phyloP scores from a whole-genome alignment of 441 rosid genomes.

The Arabidopsis lyrata region DNA sequence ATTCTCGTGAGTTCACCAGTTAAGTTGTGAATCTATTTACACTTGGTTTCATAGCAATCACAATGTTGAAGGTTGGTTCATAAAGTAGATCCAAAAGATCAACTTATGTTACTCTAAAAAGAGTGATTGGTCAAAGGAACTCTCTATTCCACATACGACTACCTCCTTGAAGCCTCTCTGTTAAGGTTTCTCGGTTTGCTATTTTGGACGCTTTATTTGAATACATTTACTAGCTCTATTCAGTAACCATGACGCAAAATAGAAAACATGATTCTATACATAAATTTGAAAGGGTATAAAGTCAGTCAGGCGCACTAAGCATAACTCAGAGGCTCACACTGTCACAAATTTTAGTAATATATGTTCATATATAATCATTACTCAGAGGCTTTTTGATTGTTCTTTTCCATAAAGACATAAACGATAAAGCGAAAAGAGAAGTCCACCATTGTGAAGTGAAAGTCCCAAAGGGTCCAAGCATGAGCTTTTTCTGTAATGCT shows the following conservation, averaged over 20 bases:
- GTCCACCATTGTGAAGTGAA: slow-evolving; percentile 41
- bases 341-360: neutral
- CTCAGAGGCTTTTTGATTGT: slow-evolving; percentile 17
- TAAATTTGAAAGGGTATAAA: slow-evolving; percentile 16
- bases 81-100: slow-evolving; percentile 14
- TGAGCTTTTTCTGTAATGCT: slow-evolving; percentile 40
- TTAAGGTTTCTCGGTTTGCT: slow-evolving; percentile 11
- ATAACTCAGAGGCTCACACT: slow-evolving; percentile 13
- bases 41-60: slow-evolving; percentile 9
- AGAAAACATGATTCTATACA: slow-evolving; percentile 15
- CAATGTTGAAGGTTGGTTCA: slow-evolving; percentile 21
- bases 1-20: slow-evolving; percentile 24
- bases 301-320: slow-evolving; percentile 34
- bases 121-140: slow-evolving; percentile 16
- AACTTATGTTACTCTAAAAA: neutral
- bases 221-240: neutral
- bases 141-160: neutral
- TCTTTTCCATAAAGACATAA: slow-evolving; percentile 22
- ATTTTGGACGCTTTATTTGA: slow-evolving; percentile 19
- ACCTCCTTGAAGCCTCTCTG: neutral
- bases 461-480: slow-evolving; percentile 47
- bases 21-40: slow-evolving; percentile 15
- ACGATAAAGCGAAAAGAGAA: slow-evolving; percentile 38
- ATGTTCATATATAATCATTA: slow-evolving; percentile 22
- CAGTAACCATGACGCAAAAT: slow-evolving; percentile 12